Evolutionary conservation across 208 protist species (phyloP).

Genomic region (Leishmania turanica): DNA sequence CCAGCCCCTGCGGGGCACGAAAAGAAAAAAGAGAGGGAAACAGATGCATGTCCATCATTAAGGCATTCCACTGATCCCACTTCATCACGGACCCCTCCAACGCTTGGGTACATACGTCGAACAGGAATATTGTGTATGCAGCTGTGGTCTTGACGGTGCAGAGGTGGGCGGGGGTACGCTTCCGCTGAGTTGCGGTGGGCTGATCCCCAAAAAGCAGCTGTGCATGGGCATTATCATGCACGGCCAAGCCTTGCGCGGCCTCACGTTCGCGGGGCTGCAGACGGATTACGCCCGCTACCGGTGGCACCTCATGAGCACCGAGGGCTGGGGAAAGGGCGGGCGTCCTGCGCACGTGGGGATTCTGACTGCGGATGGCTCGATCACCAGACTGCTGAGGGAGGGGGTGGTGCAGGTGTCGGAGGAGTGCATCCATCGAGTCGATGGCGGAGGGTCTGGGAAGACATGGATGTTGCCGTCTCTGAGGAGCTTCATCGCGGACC

Average conservation of each 20-base stretch:
- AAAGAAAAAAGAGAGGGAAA: neutral
- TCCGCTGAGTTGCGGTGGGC: neutral
- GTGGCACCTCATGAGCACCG: neutral
- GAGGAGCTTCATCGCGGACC: neutral
- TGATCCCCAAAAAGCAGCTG: neutral
- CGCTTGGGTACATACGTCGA: neutral
- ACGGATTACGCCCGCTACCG: neutral
- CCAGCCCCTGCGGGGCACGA: neutral
- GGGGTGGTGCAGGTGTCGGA: neutral
- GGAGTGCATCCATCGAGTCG: neutral
- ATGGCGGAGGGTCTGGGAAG: neutral
- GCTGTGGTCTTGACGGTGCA: no score
- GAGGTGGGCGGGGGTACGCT: neutral
- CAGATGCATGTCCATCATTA: neutral
- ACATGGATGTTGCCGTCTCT: neutral
- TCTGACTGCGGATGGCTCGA: no score
- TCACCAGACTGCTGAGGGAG: no score
- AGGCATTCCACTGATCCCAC: neutral
- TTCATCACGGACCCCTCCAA: no score
- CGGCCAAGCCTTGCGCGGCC: neutral
- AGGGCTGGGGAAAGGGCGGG: neutral
- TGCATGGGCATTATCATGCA: neutral
- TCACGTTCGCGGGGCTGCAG: neutral
- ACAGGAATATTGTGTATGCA: neutral
- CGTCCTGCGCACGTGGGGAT: neutral